Percentiles rank a stretch among this genome's conserved stretches.
phyloP scores from a whole-genome alignment of 257 asterid species.

The Lantana camara region DNA sequence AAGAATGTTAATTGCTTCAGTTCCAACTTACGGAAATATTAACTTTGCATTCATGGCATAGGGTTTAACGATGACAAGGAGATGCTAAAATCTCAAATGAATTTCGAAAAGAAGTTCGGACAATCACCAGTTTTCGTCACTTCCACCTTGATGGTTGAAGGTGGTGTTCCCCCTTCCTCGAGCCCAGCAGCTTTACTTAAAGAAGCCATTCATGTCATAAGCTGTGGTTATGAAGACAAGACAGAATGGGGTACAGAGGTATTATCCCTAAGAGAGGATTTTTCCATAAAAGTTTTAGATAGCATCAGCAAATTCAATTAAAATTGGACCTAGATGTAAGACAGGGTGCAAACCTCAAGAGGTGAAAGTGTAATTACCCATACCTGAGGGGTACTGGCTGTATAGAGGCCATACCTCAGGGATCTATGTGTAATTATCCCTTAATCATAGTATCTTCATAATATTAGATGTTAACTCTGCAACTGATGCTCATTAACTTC shows the following conservation, averaged over 20 bases:
- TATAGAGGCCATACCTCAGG: too few species aligned
- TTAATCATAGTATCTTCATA: not conserved
- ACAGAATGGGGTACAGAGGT: constrained; percentile 89
- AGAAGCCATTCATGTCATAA: constrained; percentile 82
- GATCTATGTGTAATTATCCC: too few species aligned
- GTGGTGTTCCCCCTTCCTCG: constrained; percentile 85
- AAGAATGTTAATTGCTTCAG: not conserved
- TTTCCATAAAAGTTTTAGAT: too few species aligned
- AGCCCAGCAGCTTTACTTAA: constrained; percentile 79
- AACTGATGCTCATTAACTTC: constrained; percentile 10
- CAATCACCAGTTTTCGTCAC: constrained; percentile 74
- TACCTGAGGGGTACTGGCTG: too few species aligned
- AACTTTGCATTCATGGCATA: constrained; percentile 29
- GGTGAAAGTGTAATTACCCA: too few species aligned
- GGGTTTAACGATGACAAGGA: constrained; percentile 67
- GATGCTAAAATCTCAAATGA: constrained; percentile 67
- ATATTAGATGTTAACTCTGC: constrained; percentile 6
- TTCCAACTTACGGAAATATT: constrained; percentile 21
- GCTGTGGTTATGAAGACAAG: constrained; percentile 86
- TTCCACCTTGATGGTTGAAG: constrained; percentile 72
- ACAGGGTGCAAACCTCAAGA: too few species aligned
- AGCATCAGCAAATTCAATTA: too few species aligned
- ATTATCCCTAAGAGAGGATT: not conserved
- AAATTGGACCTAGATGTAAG: too few species aligned
- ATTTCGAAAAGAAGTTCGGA: constrained; percentile 74